These are phyloP conservation scores for Barnettozyma sp. DNA, from an alignment of 805 yeast species.

Conservation along the genomic window DNA sequence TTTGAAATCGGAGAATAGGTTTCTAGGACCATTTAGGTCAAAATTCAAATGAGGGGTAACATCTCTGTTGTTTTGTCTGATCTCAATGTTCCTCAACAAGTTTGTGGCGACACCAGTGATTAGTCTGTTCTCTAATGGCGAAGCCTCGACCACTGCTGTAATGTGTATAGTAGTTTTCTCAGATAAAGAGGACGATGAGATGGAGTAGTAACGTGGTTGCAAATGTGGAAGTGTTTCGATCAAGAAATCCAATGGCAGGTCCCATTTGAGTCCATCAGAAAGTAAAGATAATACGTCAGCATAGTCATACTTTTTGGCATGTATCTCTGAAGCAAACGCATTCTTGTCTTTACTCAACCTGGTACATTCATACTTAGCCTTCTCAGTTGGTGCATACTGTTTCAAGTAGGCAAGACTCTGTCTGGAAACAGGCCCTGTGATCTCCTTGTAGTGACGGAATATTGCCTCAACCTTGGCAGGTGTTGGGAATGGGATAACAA, in stretches of 20 bases:
- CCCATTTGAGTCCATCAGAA: conserved; percentile 67
- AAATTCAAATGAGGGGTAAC: conserved; percentile 47
- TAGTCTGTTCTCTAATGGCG: conserved; percentile 23
- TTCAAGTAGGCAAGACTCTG: conserved; percentile 68
- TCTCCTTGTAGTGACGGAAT: conserved; percentile 81
- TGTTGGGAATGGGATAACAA: conserved; percentile 54
- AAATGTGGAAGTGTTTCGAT: conserved; percentile 75
- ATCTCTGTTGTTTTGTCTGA: conserved; percentile 44
- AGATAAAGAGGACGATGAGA: conserved; percentile 78
- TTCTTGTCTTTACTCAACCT: conserved; percentile 61
- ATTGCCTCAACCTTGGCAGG: conserved; percentile 89
- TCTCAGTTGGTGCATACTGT: conserved; percentile 72
- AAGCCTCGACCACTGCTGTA: conserved; percentile 84
- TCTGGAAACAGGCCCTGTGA: conserved; percentile 89
- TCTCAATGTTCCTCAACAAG: conserved; percentile 65
- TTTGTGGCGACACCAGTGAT: conserved; percentile 83
- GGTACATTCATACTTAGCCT: conserved; percentile 33
- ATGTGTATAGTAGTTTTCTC: conserved; percentile 72
- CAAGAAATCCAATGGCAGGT: conserved; percentile 77
- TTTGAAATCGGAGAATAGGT: conserved; percentile 37
- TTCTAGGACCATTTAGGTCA: conserved; percentile 81
- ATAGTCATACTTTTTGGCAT: conserved; percentile 55
- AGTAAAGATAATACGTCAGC: conserved; percentile 64
- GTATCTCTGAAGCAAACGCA: conserved; percentile 58
- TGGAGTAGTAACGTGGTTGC: conserved; percentile 94